A percentile compares a stretch with the other conserved stretches of the same genome.
These are phyloP conservation scores for Lolium perenne DNA, from an alignment of 176 grass and related monocot genomes.

Conservation along the genomic window DNA sequence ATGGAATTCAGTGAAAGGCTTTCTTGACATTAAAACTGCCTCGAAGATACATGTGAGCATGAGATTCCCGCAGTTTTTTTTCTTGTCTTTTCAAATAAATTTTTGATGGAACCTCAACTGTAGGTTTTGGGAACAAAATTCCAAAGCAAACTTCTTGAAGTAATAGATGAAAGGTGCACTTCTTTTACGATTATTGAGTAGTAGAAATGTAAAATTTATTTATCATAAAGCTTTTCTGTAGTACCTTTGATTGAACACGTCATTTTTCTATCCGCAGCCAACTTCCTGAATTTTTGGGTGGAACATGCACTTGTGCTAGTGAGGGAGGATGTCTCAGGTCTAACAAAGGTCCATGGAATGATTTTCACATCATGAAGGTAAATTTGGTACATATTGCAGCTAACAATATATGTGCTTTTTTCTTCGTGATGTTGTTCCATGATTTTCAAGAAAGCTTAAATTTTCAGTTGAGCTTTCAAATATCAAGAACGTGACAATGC, in stretches of 20 bases:
- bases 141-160: constrained; percentile 83
- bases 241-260: not conserved
- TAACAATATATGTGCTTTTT: not conserved
- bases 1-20: constrained; percentile 95
- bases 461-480: constrained; percentile 19
- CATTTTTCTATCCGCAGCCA: constrained; percentile 59
- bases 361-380: constrained; percentile 89
- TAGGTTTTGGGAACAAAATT: constrained; percentile 97
- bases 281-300: constrained; percentile 95
- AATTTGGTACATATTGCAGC: constrained; percentile 5
- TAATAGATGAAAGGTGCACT: constrained; percentile 77
- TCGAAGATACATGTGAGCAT: constrained; percentile 93
- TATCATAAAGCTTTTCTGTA: not conserved
- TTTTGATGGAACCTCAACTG: constrained; percentile 34
- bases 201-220: constrained; percentile 17
- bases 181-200: not conserved
- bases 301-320: constrained; percentile 69
- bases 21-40: constrained; percentile 92
- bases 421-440: not conserved
- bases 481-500: constrained; percentile 12
- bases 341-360: constrained; percentile 96
- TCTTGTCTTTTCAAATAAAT: constrained; percentile 20
- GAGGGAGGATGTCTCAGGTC: constrained; percentile 86
- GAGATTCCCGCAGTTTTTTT: constrained; percentile 22
- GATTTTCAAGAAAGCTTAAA: constrained; percentile 15